Evolutionary conservation across 2,329 filamentous ascomycete species (phyloP), one percentile per base, ranked within the genome.

Genomic region (Fusarium citri): DNA sequence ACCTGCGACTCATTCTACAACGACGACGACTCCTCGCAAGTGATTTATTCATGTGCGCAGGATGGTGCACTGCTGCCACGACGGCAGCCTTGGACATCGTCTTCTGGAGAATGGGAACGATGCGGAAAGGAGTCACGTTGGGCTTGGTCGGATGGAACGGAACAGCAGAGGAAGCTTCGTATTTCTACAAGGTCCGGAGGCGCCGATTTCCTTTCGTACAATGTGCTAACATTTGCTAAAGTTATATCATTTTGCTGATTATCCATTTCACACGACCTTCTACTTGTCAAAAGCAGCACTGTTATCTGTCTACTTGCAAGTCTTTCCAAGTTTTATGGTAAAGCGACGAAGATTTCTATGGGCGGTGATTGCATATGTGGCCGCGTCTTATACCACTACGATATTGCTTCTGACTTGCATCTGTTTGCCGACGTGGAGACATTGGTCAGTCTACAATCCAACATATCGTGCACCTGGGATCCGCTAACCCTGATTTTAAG

Each of bases 271-370:
- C 7, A 6, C 23, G 5, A 40, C 55, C 0, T 59, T 64, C 6
- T 70, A 70, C n/a, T 18, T 70, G 0, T 57, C 53, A 1, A 59
- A 71, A 16, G 66, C 58, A 15, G 58, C 63, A 8, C 49, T 71
- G 0, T 14, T 71, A 2, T 37, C 48, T 3, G 49, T 70, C 1
- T 70, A 71, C 23, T 28, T 63, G 7, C 56, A 69, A 15, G 48
- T 69, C 1, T 66, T 69, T 14, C 57, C 66, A 0, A 15, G 6
- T 2, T 71, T 70, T 6, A 67, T 71, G 68, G 50, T 59, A 4
- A 71, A 55, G 18, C 23, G 63, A 9, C 40, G 68, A 20, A 30
- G 55, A 3, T 59, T 67, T 14, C 28, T 71, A n/a, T 70, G 66
- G 63, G 48, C 18, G 0, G 56, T 57, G 2, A 64, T 71, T 10